Conservation (phyloP, 2,329 filamentous ascomycete species). For the Aureobasidium sp. region DNA sequence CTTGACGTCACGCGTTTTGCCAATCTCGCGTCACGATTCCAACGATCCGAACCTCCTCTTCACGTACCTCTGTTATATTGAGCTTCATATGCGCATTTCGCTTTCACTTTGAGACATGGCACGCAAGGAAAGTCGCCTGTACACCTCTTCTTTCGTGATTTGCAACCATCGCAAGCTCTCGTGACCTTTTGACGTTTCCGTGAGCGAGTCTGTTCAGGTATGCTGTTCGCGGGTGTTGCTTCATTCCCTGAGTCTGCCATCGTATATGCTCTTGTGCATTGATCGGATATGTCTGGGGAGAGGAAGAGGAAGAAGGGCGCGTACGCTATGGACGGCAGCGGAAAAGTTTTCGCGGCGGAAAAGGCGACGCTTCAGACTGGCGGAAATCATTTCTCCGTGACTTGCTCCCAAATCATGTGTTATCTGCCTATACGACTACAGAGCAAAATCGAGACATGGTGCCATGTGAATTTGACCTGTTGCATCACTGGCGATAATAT, state of each 20-base stretch:
- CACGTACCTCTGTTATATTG: conserved; percentile 49
- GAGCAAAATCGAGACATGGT: no score
- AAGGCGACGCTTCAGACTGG: no score
- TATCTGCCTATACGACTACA: no score
- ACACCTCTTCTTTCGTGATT: conserved; percentile 45
- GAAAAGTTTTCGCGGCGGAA: background rate
- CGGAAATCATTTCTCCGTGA: no score
- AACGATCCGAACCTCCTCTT: no score
- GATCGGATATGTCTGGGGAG: background rate
- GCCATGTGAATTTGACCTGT: no score
- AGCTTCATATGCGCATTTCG: conserved; percentile 55
- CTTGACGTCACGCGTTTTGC: background rate
- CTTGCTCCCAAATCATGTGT: no score
- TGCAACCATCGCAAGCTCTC: conserved; percentile 37
- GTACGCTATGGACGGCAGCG: background rate
- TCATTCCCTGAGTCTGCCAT: background rate
- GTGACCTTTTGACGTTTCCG: conserved; percentile 24
- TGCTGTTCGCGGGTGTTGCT: background rate
- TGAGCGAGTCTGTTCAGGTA: background rate
- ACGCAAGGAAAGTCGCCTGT: conserved; percentile 45
- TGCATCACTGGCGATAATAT: no score
- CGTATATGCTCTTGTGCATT: no score
- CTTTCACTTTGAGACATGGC: conserved; percentile 36
- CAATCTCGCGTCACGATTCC: background rate
- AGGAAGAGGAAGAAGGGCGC: background rate